A percentile compares a stretch with the other conserved stretches of the same genome.
phyloP scores from a whole-genome alignment of 345 rosid species.

The Euphorbia lathyris region DNA sequence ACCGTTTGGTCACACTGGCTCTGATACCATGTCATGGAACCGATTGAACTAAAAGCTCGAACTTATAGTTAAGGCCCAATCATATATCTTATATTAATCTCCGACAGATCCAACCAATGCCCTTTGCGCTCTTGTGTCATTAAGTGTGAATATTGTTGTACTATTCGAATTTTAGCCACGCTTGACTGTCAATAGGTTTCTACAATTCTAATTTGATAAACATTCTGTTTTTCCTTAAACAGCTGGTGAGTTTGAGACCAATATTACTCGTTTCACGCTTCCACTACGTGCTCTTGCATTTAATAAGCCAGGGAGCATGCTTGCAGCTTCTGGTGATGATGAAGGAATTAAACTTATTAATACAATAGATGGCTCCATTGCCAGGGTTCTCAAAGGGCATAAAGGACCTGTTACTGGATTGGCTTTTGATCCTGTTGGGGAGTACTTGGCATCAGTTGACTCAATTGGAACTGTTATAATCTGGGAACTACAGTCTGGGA shows the following conservation, averaged over 20 bases:
- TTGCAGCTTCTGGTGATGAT: constrained; percentile 97
- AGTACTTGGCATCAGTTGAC: constrained; percentile 81
- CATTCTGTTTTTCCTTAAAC: constrained; percentile 9
- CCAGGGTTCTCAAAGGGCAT: constrained; percentile 83
- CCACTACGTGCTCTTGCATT: constrained; percentile 86
- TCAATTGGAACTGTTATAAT: constrained; percentile 71
- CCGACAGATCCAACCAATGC: background rate
- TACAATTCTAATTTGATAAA: background rate
- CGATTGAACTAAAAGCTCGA: too few relatives aligned
- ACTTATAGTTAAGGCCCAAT: too few relatives aligned
- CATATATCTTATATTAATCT: too few relatives aligned
- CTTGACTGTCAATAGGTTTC: background rate
- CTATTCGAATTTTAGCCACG: background rate
- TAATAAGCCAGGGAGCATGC: constrained; percentile 78
- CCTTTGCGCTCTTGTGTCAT: background rate
- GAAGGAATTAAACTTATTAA: constrained; percentile 94
- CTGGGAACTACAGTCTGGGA: constrained; percentile 88
- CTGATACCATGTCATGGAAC: too few relatives aligned
- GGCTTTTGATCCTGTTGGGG: constrained; percentile 76
- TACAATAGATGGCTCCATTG: constrained; percentile 86
- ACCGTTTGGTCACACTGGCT: too few relatives aligned
- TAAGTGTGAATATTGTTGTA: background rate
- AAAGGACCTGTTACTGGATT: constrained; percentile 81
- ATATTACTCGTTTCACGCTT: constrained; percentile 83
- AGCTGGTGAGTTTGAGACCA: constrained; percentile 95